Conservation (phyloP, 768 basidiomycete genomes). For the Boletellus emodensis region DNA sequence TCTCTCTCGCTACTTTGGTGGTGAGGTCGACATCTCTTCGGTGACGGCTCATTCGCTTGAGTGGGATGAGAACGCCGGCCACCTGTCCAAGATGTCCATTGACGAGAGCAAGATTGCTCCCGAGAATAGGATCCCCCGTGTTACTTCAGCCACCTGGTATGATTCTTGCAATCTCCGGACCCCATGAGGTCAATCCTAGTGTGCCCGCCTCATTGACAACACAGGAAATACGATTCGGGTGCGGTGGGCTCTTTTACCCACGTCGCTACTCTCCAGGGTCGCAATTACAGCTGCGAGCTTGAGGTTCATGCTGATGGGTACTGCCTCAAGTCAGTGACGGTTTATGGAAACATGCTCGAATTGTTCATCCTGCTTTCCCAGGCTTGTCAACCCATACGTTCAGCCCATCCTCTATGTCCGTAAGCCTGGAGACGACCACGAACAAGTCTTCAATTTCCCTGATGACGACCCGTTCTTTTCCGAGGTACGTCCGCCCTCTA, state of each 20-base stretch:
- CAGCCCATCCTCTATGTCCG: slow-evolving; percentile 85
- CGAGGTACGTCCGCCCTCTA: slow-evolving; percentile 43
- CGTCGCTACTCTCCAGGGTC: slow-evolving; percentile 86
- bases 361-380: slow-evolving; percentile 28
- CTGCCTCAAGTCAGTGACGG: slow-evolving; percentile 59
- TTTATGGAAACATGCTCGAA: slow-evolving; percentile 5
- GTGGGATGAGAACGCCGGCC: slow-evolving; percentile 86
- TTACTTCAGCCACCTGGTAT: slow-evolving; percentile 88
- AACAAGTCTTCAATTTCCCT: slow-evolving; percentile 65
- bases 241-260: slow-evolving; percentile 93
- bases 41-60: slow-evolving; percentile 87
- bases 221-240: slow-evolving; percentile 91
- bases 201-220: slow-evolving; percentile 18
- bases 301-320: slow-evolving; percentile 95
- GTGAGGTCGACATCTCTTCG: slow-evolving; percentile 82
- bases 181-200: slow-evolving; percentile 10
- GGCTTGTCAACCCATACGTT: slow-evolving; percentile 91
- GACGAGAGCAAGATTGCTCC: slow-evolving; percentile 83
- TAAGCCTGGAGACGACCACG: slow-evolving; percentile 74
- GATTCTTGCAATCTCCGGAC: slow-evolving; percentile 23
- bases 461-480: slow-evolving; percentile 95
- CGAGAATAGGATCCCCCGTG: slow-evolving; percentile 90
- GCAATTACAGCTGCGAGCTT: slow-evolving; percentile 90
- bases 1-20: slow-evolving; percentile 95
- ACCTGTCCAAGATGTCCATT: slow-evolving; percentile 72